Evolutionary conservation across 164 flowering plant genomes (phyloP).

Genomic region (Nymphaea thermarum): DNA sequence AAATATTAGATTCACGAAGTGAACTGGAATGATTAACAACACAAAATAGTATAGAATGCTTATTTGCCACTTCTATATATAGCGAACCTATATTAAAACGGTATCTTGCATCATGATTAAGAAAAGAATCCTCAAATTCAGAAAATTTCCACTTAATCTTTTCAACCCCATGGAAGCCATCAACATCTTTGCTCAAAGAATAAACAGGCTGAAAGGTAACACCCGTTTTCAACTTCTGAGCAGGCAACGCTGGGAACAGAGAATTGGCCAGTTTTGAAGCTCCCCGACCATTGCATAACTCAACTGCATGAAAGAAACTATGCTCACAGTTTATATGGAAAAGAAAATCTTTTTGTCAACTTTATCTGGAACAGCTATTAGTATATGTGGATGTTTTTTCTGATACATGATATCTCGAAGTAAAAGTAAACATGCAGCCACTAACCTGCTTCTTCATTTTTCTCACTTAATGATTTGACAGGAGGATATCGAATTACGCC

Average conservation of each 20-base stretch:
- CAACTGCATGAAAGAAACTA: constrained; percentile 81
- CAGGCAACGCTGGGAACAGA: constrained; percentile 65
- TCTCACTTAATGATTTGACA: constrained; percentile 15
- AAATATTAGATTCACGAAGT: background rate
- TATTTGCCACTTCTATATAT: background rate
- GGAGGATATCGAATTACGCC: constrained; percentile 64
- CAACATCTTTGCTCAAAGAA: constrained; percentile 22
- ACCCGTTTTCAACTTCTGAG: constrained; percentile 30
- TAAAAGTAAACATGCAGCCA: background rate
- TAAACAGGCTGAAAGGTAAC: constrained; percentile 29
- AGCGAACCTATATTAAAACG: constrained; percentile 53
- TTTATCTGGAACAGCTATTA: background rate
- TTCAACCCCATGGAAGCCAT: constrained; percentile 28
- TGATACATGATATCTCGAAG: background rate
- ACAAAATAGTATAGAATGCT: background rate
- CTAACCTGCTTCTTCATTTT: constrained; percentile 35
- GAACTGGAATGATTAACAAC: background rate
- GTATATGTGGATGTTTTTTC: background rate
- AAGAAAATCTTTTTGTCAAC: too few relatives aligned
- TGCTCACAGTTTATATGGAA: background rate
- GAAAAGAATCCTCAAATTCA: constrained; percentile 32
- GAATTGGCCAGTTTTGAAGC: constrained; percentile 84
- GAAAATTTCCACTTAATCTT: constrained; percentile 29
- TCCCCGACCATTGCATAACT: constrained; percentile 55
- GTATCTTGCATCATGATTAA: constrained; percentile 18